These are phyloP conservation scores for Durio zibethinus DNA, from an alignment of 345 rosid species.

Conservation along the genomic window DNA sequence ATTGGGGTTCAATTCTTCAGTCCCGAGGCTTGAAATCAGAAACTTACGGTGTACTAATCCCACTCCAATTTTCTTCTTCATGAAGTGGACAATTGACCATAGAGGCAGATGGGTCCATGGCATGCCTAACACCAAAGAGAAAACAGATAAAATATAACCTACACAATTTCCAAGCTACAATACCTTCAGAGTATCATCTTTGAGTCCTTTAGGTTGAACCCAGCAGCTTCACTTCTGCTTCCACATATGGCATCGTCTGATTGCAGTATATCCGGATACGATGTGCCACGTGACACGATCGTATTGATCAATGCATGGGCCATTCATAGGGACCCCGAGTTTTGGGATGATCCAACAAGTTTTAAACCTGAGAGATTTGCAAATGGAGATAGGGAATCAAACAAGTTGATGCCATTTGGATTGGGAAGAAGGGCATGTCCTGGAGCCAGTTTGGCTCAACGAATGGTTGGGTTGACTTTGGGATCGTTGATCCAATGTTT, in stretches of 20 bases:
- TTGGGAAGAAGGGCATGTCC: constrained; percentile 21
- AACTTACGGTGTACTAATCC: no score
- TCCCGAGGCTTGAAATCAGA: no score
- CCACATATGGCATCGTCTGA: constrained; percentile 22
- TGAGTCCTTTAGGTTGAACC: constrained; percentile 12
- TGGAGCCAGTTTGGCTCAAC: neutral
- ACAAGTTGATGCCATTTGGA: constrained; percentile 18
- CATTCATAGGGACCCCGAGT: constrained; percentile 15
- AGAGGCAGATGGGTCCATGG: no score
- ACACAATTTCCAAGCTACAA: constrained; percentile 8
- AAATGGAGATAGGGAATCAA: neutral
- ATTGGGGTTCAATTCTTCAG: no score
- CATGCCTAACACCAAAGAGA: no score
- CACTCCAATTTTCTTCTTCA: no score
- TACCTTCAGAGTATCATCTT: constrained; percentile 18
- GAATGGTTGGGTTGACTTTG: constrained; percentile 7
- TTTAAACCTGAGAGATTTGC: constrained; percentile 31
- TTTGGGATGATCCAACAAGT: constrained; percentile 22
- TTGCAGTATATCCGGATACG: constrained; percentile 4
- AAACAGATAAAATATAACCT: no score
- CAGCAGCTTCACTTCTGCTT: constrained; percentile 15
- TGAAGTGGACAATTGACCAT: neutral
- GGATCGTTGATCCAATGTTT: constrained; percentile 40
- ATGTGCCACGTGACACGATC: constrained; percentile 19
- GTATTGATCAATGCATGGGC: constrained; percentile 20